Evolutionary conservation across 495 filamentous ascomycete genomes (phyloP).

Genomic region (Annulohypoxylon moriforme): DNA sequence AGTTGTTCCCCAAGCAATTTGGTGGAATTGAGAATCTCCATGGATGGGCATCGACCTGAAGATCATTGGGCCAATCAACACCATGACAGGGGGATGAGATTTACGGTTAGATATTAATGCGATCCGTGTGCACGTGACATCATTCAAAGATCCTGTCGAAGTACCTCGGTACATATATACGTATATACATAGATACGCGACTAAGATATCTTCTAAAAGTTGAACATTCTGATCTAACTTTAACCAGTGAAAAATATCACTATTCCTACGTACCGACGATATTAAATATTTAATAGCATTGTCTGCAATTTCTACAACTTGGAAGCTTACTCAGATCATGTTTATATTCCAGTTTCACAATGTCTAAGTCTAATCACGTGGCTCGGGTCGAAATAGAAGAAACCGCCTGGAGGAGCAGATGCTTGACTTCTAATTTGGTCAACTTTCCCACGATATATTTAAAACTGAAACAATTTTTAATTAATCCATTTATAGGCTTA

Average conservation of each 20-base stretch:
- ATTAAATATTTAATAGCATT: not conserved
- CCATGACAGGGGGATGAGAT: not conserved
- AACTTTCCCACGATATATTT: not conserved
- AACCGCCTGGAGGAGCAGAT: not conserved
- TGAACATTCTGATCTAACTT: too few relatives aligned
- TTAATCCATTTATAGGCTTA: not conserved
- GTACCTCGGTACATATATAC: not conserved
- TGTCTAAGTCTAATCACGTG: not conserved
- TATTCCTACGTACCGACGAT: too few relatives aligned
- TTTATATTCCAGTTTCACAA: too few relatives aligned
- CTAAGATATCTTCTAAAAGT: not conserved
- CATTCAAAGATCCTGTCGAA: not conserved
- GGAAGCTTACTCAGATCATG: too few relatives aligned
- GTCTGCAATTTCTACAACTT: not conserved
- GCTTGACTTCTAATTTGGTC: not conserved
- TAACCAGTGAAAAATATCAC: not conserved
- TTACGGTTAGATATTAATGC: conserved; percentile 17
- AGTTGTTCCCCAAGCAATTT: conserved; percentile 32
- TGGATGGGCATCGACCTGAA: conserved; percentile 11
- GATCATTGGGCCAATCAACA: conserved; percentile 20
- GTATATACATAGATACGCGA: not conserved
- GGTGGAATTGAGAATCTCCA: conserved; percentile 31
- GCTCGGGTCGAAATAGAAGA: not conserved
- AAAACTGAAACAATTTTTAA: conserved; percentile 18
- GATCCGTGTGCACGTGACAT: conserved; percentile 29